Evolutionary conservation across 441 rosid genomes (phyloP), one percentile per base, ranked within the genome.

Genomic region (Erodium trifolium): DNA sequence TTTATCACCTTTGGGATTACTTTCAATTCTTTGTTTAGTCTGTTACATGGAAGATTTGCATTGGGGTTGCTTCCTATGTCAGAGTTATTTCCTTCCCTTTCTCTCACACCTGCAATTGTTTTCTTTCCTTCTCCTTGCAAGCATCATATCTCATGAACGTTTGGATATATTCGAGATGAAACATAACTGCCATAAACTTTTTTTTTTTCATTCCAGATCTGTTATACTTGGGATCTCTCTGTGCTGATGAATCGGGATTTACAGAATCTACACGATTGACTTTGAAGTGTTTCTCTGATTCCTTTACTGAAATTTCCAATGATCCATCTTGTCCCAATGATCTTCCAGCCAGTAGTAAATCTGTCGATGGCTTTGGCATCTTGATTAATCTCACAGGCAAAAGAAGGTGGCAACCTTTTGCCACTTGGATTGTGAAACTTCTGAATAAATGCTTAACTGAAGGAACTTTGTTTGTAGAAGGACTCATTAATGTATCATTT

Each of bases 401-500:
- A 78, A 70, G 69, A 69, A 83, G 93, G 80, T 95, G 96, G 99
- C 88, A 80, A 74, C 84, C 89, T 74, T 86, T 92, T 81, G 89
- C 95, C 19, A 82, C 90, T 63, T 88, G 96, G 94, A 80, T 82
- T 31, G 76, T 95, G 73, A 92, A 84, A 78, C 85, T 95, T 80
- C 82, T 95, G 77, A 86, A 81, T 75, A 92, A 86, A 84, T 95
- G 96, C 87, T 71, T 92, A 70, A 84, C 92, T 29, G 98, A 95
- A 78, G 99, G 98, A 78, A 90, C 96, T 63, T 84, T 95, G 67
- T 87, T 84, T 63, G 96, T 89, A 71, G 97, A 89, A 78, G 99
- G 97, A 67, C 90, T 92, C 68, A 70, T 90, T 74, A 86, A 78
- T 75, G 75, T 85, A 69, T 79, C 96, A 62, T 82, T 81, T 83